Base-by-base conservation (phyloP, 495 filamentous ascomycete species). In the Aspergillus incahuasiensis region DNA sequence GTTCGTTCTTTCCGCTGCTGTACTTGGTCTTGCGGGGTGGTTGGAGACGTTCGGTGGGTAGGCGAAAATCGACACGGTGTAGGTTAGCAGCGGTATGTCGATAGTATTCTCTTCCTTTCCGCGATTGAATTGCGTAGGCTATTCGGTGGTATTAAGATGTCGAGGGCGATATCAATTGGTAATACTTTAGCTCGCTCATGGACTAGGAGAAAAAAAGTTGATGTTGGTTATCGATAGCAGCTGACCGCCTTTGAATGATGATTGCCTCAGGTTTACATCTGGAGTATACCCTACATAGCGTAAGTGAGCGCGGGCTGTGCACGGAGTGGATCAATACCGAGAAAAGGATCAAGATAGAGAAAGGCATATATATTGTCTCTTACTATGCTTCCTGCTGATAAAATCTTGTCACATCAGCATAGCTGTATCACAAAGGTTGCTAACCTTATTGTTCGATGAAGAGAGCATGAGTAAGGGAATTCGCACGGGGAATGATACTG, bases 191-290 rank as follows among this genome's bases (percentile, higher is more conserved):
- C 38, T 40, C 38, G 38, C 38, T 40, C 38, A 40, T 40, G 38
- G 8, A 18, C 32, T 3, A 21, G 45, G 34, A 48, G 41, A 60
- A 63, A 63, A 28, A 63, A 63, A 52, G 43, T 39, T 51, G 60
- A 60, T 55, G 54, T 24, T 41, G 54, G 57, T 63, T 63, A 63
- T 63, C 61, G 61, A 56, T 60, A 55, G 58, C 48, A 42, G n/a
- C 34, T 60, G 43, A 63, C 61, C 61, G 61, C 61, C 61, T 63
- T 63, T 8, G 41, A 24, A 21, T 9, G 15, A 16, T 40, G 48
- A n/a, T 39, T 22, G 42, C 42, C 42, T 45, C 42, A 28, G 25
- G 25, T 8, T 28, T 8, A 3, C 8, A 28, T 28, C 25, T 8
- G 25, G 8, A 28, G 25, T 28, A 28, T 28, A 28, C n/a, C n/a